These are phyloP conservation scores for Trametes polyzona DNA, from an alignment of 1,284 basidiomycete genomes.

Conservation along the genomic window DNA sequence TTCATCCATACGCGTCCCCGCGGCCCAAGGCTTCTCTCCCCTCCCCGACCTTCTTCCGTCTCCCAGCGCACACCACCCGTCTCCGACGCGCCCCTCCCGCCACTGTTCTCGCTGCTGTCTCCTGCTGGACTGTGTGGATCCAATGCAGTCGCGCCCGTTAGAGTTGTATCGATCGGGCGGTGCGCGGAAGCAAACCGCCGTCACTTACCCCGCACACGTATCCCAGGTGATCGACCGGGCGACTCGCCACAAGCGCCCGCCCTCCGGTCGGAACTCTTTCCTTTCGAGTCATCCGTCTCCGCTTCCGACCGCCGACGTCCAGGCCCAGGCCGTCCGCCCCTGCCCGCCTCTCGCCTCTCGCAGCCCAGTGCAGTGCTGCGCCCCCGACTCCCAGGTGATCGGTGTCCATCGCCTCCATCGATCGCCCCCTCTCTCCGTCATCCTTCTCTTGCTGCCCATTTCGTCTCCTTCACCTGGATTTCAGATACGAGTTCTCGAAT, in stretches of 20 bases:
- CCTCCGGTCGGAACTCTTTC: slow-evolving; percentile 15
- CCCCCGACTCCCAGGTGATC: background rate
- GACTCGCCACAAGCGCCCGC: slow-evolving; percentile 9
- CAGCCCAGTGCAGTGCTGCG: background rate
- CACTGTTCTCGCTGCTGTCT: background rate
- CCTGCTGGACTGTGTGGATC: background rate
- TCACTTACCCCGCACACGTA: slow-evolving; percentile 21
- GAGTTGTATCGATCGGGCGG: slow-evolving; percentile 1
- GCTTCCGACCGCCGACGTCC: slow-evolving; percentile 1
- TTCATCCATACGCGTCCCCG: slow-evolving; percentile 10
- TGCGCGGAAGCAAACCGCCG: slow-evolving; percentile 18
- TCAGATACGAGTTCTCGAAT: background rate
- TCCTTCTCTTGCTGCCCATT: too few species aligned
- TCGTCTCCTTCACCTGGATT: background rate
- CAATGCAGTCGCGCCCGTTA: background rate
- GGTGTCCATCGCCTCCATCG: background rate
- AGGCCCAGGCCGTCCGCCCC: background rate
- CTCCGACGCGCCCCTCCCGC: background rate
- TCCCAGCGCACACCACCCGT: slow-evolving; percentile 1
- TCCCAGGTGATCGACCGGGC: slow-evolving; percentile 19
- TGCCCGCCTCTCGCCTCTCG: background rate
- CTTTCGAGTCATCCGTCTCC: slow-evolving; percentile 15
- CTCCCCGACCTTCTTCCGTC: slow-evolving; percentile 19
- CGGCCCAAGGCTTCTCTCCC: slow-evolving; percentile 8
- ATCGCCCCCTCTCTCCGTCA: background rate